Conservation (phyloP, 2,329 filamentous ascomycete genomes). For the Aspergillus nomiae region DNA sequence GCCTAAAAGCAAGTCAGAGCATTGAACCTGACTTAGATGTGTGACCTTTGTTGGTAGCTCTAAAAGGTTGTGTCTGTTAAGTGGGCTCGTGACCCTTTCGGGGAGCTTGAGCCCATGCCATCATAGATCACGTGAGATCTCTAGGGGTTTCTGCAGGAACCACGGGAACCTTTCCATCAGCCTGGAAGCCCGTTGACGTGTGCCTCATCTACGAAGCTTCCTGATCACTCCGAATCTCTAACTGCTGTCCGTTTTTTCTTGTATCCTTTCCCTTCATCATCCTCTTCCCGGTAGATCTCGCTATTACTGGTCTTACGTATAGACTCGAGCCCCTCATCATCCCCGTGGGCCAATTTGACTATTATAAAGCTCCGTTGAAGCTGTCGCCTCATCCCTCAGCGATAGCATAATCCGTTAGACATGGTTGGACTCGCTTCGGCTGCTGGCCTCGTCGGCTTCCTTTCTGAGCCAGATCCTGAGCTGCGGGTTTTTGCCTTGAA, state of each 20-base stretch:
- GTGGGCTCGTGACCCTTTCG: conserved; percentile 9
- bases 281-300: conserved; percentile 19
- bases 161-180: conserved; percentile 25
- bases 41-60: neutral
- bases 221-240: conserved; percentile 18
- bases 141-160: conserved; percentile 30
- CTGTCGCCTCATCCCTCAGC: conserved; percentile 36
- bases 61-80: neutral
- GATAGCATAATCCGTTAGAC: conserved; percentile 32
- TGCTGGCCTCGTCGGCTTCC: conserved; percentile 90
- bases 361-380: conserved; percentile 31
- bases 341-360: conserved; percentile 22
- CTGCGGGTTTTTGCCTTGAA: conserved; percentile 94
- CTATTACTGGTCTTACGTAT: conserved; percentile 23
- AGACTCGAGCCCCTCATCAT: conserved; percentile 14
- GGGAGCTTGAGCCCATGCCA: conserved; percentile 9
- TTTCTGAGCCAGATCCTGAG: conserved; percentile 91
- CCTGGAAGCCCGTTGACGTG: conserved; percentile 33
- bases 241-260: conserved; percentile 28
- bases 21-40: neutral
- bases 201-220: conserved; percentile 28
- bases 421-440: conserved; percentile 97
- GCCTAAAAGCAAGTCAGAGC: neutral
- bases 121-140: conserved; percentile 23
- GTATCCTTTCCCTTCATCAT: conserved; percentile 18